Base-by-base conservation (phyloP, 192 early-diverging fungal genomes). In the Backusella morwellensis region DNA sequence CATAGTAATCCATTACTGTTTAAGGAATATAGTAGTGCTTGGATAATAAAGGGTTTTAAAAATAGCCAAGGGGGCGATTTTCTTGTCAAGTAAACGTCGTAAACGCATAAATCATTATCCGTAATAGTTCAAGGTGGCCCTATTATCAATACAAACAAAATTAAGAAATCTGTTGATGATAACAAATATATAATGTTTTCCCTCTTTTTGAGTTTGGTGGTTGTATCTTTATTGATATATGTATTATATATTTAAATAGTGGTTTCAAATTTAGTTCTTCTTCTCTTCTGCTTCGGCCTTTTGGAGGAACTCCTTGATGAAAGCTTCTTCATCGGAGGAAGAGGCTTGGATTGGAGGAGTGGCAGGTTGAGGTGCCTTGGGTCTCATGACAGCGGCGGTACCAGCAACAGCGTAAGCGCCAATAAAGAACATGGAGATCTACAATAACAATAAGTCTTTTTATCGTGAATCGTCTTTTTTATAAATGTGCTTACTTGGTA, bases 281-380 rank as follows among this genome's bases (percentile, higher is more conserved):
- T 84, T 80, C 17, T 86, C 83, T 35, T 81, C 80, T 21, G 44
- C 73, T 44, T 83, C 85, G 34, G 82, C 82, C 70, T 78, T 77
- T 23, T 69, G 72, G 41, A 86, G 66, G 78, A 84, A 86, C 77
- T 86, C 82, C 68, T 80, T 79, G 70, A 86, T 86, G 71, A 86
- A 86, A 32, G 80, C 78, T 77, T 86, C 85, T 42, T 86, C 85
- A 19, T 86, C 85, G 42, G 73, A 52, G 40, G 82, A 84, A 75
- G 75, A 74, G 69, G 85, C 80, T 70, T 84, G 75, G 40, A 86
- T 84, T 40, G 85, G 85, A 40, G 85, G 85, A 66, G 80, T 75
- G 52, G 80, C 78, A 68, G 75, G 19, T 56, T 70, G 42, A 35
- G 73, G 44, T 32, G 81, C 63, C 72, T 76, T 80, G 71, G 78